Evolutionary conservation across 2,329 filamentous ascomycete species (phyloP).

Genomic region (Stenocarpella maydis): DNA sequence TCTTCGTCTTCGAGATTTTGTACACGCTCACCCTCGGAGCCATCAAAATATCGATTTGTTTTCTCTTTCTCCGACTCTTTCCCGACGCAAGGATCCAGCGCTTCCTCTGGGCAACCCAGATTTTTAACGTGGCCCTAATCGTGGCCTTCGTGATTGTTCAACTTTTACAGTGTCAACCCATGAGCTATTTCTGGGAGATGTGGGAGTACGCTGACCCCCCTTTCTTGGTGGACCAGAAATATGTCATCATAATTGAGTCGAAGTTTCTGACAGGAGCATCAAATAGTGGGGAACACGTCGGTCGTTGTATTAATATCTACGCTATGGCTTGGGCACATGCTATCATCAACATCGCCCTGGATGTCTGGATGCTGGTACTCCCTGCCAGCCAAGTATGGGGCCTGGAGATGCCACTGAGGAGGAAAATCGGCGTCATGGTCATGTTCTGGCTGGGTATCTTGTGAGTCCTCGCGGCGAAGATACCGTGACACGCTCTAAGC

Average conservation of each 20-base stretch:
- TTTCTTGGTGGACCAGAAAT: not conserved
- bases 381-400: conserved; percentile 19
- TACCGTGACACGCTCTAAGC: no score
- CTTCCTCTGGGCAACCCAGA: conserved; percentile 18
- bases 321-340: conserved; percentile 25
- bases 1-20: conserved; percentile 4
- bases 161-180: conserved; percentile 3
- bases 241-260: not conserved
- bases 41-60: conserved; percentile 12
- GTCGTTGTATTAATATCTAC: conserved; percentile 17
- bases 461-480: not conserved
- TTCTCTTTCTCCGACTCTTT: conserved; percentile 19
- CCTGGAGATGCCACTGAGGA: conserved; percentile 15
- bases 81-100: not conserved
- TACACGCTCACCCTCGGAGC: not conserved
- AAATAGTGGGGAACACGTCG: not conserved
- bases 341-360: conserved; percentile 24
- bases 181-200: conserved; percentile 24
- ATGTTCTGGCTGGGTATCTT: conserved; percentile 27
- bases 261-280: not conserved
- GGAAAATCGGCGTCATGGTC: conserved; percentile 13
- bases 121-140: not conserved
- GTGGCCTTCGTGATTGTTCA: not conserved
- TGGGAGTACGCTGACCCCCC: not conserved
- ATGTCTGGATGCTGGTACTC: conserved; percentile 15